phyloP scores from a whole-genome alignment of 495 filamentous ascomycete species.

The Aspergillus biplanus region DNA sequence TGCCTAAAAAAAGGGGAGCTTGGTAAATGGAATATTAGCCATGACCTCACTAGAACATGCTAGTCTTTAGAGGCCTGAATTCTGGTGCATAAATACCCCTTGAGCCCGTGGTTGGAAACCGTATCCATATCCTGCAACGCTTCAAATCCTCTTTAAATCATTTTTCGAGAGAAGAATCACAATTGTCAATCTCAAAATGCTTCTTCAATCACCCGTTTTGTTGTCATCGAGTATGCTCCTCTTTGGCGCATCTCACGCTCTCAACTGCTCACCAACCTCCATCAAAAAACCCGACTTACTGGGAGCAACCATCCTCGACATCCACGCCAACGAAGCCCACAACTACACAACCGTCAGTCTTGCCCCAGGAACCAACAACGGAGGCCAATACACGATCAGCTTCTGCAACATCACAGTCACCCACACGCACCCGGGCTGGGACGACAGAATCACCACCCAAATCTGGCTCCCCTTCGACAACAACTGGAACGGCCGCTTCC shows the following conservation, averaged over 20 bases:
- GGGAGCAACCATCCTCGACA: neutral
- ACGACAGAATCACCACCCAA: constrained; percentile 39
- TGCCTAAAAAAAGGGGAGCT: too few relatives aligned
- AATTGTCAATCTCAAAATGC: too few relatives aligned
- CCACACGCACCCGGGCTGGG: constrained; percentile 46
- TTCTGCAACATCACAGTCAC: constrained; percentile 50
- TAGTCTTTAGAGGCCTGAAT: too few relatives aligned
- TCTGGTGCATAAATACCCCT: too few relatives aligned
- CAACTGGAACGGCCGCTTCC: constrained; percentile 47
- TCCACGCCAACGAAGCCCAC: neutral
- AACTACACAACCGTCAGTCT: constrained; percentile 3
- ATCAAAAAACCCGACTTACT: neutral
- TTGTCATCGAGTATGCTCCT: too few relatives aligned
- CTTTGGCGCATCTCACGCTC: neutral
- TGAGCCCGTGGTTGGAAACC: too few relatives aligned
- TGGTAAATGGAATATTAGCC: too few relatives aligned
- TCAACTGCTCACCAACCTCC: neutral
- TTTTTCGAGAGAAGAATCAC: too few relatives aligned
- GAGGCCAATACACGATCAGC: constrained; percentile 19
- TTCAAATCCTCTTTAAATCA: too few relatives aligned
- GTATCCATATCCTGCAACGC: too few relatives aligned
- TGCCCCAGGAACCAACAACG: constrained; percentile 1
- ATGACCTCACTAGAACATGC: too few relatives aligned
- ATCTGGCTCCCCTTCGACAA: constrained; percentile 40
- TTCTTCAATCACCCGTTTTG: too few relatives aligned